Evolutionary conservation across 2,329 filamentous ascomycete species (phyloP).

Genomic region (Fusarium humuli): DNA sequence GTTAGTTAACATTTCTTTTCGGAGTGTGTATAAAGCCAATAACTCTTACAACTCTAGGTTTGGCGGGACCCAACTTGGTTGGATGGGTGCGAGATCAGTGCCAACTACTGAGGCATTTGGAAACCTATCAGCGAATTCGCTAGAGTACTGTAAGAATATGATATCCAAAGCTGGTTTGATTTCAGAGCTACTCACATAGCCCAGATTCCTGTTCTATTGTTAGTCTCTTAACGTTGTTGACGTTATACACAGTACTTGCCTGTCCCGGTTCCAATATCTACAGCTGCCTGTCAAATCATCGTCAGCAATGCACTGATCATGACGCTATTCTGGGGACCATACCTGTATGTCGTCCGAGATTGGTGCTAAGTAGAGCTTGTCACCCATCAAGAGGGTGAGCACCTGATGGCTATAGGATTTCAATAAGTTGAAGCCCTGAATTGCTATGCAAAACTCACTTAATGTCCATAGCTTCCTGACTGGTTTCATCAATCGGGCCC

Average conservation of each 20-base stretch:
- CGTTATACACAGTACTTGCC: neutral
- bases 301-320: accelerated
- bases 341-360: neutral
- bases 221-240: accelerated
- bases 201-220: neutral
- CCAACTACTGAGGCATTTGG: neutral
- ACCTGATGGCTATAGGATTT: neutral
- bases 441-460: neutral
- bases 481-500: slow-evolving; percentile 1
- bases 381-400: neutral
- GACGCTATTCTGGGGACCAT: accelerated
- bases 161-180: accelerated
- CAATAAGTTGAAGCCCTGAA: accelerated
- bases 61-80: slow-evolving; percentile 9
- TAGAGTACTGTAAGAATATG: neutral
- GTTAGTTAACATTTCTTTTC: accelerated
- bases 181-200: neutral
- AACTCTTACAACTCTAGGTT: slow-evolving; percentile 4
- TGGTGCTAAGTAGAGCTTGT: neutral
- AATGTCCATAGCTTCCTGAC: slow-evolving; percentile 11
- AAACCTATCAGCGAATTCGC: slow-evolving; percentile 9
- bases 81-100: slow-evolving; percentile 7
- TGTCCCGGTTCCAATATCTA: slow-evolving; percentile 15
- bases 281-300: neutral
- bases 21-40: accelerated